phyloP scores from a whole-genome alignment of 352 stramenopile species.

The Globisporangium cederbergense region DNA sequence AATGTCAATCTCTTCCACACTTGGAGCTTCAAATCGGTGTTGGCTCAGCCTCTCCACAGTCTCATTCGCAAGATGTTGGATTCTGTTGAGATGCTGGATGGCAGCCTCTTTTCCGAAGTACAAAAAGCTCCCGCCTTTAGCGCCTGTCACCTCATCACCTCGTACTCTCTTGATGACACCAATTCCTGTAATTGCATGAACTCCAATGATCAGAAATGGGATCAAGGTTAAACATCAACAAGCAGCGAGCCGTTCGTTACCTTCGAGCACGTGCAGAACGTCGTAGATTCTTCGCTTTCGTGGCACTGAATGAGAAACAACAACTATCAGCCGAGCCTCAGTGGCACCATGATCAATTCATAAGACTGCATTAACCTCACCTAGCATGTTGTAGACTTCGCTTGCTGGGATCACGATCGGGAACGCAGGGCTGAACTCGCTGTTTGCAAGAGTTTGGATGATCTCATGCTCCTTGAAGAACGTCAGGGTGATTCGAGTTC shows the following conservation, averaged over 20 bases:
- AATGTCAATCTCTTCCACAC: conserved; percentile 39
- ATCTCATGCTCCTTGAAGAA: conserved; percentile 67
- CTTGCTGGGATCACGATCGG: conserved; percentile 49
- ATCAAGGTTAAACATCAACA: background rate
- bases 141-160: conserved; percentile 24
- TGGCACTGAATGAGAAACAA: conserved; percentile 32
- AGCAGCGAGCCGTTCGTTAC: conserved; percentile 17
- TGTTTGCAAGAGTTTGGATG: conserved; percentile 16
- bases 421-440: conserved; percentile 19
- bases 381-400: conserved; percentile 68
- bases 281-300: conserved; percentile 75
- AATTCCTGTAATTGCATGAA: conserved; percentile 29
- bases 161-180: conserved; percentile 57
- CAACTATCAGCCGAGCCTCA: background rate
- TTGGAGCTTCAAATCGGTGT: background rate
- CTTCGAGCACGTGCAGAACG: conserved; percentile 76
- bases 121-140: conserved; percentile 47
- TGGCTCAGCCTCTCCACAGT: conserved; percentile 18
- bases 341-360: background rate
- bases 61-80: conserved; percentile 26
- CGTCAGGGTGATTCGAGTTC: conserved; percentile 45
- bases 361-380: conserved; percentile 21
- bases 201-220: background rate
- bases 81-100: conserved; percentile 32
- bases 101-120: conserved; percentile 51